A percentile compares a stretch with the other conserved stretches of the same genome.
phyloP scores from a whole-genome alignment of 108 stramenopile genomes.

The Parmales sp. region DNA sequence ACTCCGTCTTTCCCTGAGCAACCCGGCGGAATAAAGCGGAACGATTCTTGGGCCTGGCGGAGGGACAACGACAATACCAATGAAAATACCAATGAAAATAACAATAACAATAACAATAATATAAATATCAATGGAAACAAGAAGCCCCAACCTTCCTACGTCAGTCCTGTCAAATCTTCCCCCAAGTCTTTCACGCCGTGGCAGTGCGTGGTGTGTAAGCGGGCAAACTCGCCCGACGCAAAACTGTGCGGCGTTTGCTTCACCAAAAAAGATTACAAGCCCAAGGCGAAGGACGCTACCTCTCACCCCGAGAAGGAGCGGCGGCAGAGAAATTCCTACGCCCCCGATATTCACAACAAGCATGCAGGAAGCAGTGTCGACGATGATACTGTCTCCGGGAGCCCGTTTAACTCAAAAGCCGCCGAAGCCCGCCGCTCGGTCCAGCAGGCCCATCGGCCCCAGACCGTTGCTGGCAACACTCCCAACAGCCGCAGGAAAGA shows the following conservation, averaged over 20 bases:
- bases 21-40: background rate
- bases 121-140: too few species aligned
- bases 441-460: background rate
- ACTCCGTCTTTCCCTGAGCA: background rate
- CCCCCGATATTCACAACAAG: too few species aligned
- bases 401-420: too few species aligned
- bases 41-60: constrained; percentile 29
- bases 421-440: too few species aligned
- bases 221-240: constrained; percentile 9
- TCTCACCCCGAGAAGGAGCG: too few species aligned
- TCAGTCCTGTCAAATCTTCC: background rate
- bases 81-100: background rate
- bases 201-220: constrained; percentile 28
- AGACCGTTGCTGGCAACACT: background rate
- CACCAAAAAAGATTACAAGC: constrained; percentile 21
- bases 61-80: constrained; percentile 16
- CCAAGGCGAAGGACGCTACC: background rate
- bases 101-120: background rate
- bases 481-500: background rate
- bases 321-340: too few species aligned
- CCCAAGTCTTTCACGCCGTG: constrained; percentile 6
- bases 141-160: background rate
- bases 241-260: constrained; percentile 24
- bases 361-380: too few species aligned
- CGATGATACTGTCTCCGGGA: too few species aligned